Evolutionary conservation across 805 yeast genomes (phyloP), one percentile per base, ranked within the genome.

Genomic region (Wickerhamiella sorbophila): DNA sequence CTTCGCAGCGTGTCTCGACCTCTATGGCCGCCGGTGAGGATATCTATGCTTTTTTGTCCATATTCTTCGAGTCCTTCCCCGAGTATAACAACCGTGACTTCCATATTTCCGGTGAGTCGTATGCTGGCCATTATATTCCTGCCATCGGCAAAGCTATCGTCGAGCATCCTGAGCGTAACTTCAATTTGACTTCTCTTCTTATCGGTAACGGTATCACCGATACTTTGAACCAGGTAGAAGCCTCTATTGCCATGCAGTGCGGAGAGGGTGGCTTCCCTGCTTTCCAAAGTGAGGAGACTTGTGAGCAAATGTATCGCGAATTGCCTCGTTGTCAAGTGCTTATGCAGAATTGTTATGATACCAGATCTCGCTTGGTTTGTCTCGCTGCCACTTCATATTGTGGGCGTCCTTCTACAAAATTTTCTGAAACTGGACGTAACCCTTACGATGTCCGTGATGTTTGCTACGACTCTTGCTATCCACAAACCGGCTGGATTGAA

Each of bases 241-340:
- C 78, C 62, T 82, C 81, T 56, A 78, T 79, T 61, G 93, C 93
- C 55, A 88, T 88, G 96, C 94, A 94, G 4, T 88, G 97, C 62
- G 91, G 94, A 41, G 59, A 71, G 50, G 94, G 95, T 49, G 95
- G 95, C 4, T 76, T 76, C 54, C 78, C 78, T 16, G 66, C 87
- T 15, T 85, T 85, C 2, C 66, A 85, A 48, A 65, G 72, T 15
- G 91, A 84, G 43, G 85, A 79, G 46, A 79, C 80, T 53, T 88
- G 98, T 66, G 71, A 74, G 40, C 63, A 65, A 26, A 77, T 88
- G 80, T 69, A 71, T 43, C 67, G 66, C 40, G 61, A 78, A 37
- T 72, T 81, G 54, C 85, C 84, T 38, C 75, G 88, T 59, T 88
- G 98, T 67, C 66, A 76, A 47, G 63, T 74, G 21, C 70, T 88